phyloP scores from a whole-genome alignment of 2,329 filamentous ascomycete species.

The Raffaelea arxii region DNA sequence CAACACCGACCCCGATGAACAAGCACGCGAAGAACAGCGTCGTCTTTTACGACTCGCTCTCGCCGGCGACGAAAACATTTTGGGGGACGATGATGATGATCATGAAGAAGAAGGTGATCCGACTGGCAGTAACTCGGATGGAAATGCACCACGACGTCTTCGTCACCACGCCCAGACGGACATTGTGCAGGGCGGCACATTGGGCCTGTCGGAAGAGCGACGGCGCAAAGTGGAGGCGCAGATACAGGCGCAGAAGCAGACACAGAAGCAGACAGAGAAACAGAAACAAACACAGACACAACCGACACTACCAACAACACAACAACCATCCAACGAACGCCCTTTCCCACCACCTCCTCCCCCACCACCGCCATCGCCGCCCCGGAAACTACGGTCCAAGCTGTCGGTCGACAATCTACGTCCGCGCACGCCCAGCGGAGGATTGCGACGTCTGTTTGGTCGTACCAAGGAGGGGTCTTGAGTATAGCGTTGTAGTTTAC shows the following conservation, averaged over 20 bases:
- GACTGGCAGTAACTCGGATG: too few relatives aligned
- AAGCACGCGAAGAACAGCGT: constrained; percentile 6
- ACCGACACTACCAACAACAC: not conserved
- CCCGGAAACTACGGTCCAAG: constrained; percentile 7
- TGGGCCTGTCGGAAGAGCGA: too few relatives aligned
- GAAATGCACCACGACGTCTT: too few relatives aligned
- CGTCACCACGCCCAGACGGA: too few relatives aligned
- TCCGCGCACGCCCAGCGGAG: constrained; percentile 10
- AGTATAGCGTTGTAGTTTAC: too few relatives aligned
- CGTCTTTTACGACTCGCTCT: constrained; percentile 10
- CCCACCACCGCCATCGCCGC: not conserved
- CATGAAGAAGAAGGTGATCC: not conserved
- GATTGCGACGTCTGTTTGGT: constrained; percentile 13
- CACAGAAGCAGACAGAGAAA: not conserved
- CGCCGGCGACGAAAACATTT: constrained; percentile 9
- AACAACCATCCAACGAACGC: not conserved
- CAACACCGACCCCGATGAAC: constrained; percentile 9
- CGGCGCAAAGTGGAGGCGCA: too few relatives aligned
- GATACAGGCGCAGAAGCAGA: not conserved
- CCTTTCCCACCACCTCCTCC: not conserved
- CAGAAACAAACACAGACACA: not conserved
- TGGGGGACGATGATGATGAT: constrained; percentile 4
- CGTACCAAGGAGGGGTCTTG: constrained; percentile 1
- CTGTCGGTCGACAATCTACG: constrained; percentile 6
- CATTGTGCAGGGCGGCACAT: too few relatives aligned